Percentiles rank a stretch among this genome's conserved stretches.
Conservation (phyloP, 495 filamentous ascomycete species). For the Aspergillus conjunctus region DNA sequence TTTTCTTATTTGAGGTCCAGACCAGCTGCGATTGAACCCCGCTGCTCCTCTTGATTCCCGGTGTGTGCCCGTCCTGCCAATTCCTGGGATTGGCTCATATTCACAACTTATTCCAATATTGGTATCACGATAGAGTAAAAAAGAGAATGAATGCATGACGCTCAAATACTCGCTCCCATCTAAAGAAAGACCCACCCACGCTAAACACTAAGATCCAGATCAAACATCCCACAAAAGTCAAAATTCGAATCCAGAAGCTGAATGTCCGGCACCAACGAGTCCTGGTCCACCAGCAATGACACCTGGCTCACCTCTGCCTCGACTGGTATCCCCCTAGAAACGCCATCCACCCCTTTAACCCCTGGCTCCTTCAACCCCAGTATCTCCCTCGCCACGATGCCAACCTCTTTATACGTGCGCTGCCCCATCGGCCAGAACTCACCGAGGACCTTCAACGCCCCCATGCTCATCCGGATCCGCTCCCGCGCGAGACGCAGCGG, state of each 20-base stretch:
- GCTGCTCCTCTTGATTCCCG: no score
- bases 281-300: slow-evolving; percentile 2
- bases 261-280: slow-evolving; percentile 1
- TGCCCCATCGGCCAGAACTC: slow-evolving; percentile 25
- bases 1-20: neutral
- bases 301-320: neutral
- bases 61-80: no score
- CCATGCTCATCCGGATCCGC: slow-evolving; percentile 27
- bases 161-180: neutral
- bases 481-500: slow-evolving; percentile 19
- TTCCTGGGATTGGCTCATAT: no score
- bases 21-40: neutral
- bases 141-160: neutral
- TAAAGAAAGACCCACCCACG: neutral
- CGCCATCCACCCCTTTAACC: neutral
- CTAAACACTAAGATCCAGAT: slow-evolving; percentile 4
- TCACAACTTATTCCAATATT: no score
- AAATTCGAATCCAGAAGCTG: slow-evolving; percentile 11
- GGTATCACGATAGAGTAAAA: no score
- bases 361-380: slow-evolving; percentile 15
- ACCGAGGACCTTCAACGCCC: slow-evolving; percentile 25
- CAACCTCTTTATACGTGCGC: slow-evolving; percentile 26
- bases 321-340: neutral
- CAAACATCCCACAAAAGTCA: slow-evolving; percentile 25
- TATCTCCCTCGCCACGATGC: slow-evolving; percentile 27